Evolutionary conservation across 495 filamentous ascomycete species (phyloP).

Genomic region (Schizothecium vesticola): DNA sequence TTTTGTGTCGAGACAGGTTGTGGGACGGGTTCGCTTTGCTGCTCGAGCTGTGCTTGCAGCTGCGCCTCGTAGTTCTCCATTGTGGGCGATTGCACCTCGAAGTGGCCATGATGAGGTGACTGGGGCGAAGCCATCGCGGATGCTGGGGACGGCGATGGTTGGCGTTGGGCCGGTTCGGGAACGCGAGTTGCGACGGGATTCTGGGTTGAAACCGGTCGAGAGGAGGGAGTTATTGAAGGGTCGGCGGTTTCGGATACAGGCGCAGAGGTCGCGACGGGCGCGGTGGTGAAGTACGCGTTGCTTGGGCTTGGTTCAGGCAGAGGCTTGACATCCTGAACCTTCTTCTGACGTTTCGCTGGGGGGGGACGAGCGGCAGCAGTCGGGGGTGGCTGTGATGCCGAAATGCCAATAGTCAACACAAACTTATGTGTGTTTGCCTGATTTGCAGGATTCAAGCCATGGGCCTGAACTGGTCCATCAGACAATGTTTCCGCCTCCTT

Average conservation of each 20-base stretch:
- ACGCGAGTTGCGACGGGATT: background rate
- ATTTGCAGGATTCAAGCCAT: background rate
- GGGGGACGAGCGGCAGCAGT: conserved; percentile 5
- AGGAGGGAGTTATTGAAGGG: background rate
- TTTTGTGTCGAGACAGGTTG: conserved; percentile 8
- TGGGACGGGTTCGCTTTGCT: conserved; percentile 20
- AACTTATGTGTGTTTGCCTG: background rate
- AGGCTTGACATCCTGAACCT: conserved; percentile 17
- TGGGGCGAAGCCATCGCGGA: conserved; percentile 15
- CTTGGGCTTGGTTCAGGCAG: conserved; percentile 10
- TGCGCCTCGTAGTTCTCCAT: conserved; percentile 32
- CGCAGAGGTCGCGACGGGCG: background rate
- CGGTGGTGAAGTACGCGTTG: background rate
- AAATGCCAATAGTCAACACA: background rate
- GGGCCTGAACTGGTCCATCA: background rate
- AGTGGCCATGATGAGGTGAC: conserved; percentile 22
- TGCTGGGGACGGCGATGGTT: conserved; percentile 10
- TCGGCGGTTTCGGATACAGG: background rate
- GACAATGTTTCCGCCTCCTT: conserved; percentile 3
- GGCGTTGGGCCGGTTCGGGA: conserved; percentile 1
- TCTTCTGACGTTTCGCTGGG: conserved; percentile 24
- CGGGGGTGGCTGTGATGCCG: background rate
- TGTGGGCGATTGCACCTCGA: conserved; percentile 29
- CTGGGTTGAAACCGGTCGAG: background rate
- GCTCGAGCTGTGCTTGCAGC: conserved; percentile 29